phyloP scores from a whole-genome alignment of 345 rosid genomes.

The Toxicodendron radicans region DNA sequence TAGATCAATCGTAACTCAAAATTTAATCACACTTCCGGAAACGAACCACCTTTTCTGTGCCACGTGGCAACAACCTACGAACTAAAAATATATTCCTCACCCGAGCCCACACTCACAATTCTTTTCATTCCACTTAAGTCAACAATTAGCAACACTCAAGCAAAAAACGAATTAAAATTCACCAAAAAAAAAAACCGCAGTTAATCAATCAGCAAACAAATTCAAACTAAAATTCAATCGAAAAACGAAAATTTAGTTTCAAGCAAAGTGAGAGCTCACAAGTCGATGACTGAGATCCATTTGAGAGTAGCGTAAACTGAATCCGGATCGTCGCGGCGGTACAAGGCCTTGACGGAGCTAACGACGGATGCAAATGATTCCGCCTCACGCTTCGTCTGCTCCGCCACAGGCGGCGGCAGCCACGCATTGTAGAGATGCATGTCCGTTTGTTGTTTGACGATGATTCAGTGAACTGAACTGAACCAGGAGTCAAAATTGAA shows the following conservation, averaged over 20 bases:
- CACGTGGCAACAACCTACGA: constrained; percentile 7
- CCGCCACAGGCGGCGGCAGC: constrained; percentile 95
- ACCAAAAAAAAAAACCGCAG: background rate
- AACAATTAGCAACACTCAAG: background rate
- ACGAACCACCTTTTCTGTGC: background rate
- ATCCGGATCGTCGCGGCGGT: constrained; percentile 82
- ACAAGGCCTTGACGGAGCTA: constrained; percentile 53
- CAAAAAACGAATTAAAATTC: background rate
- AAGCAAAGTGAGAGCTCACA: constrained; percentile 46
- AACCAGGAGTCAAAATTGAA: background rate
- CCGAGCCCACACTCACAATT: background rate
- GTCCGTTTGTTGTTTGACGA: background rate
- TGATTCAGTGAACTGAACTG: background rate
- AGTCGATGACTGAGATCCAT: constrained; percentile 89
- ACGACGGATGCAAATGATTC: constrained; percentile 78
- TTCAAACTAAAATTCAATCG: background rate
- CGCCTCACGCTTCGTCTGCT: constrained; percentile 72
- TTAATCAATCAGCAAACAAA: background rate
- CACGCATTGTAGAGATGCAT: constrained; percentile 98
- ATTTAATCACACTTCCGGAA: background rate
- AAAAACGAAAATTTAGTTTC: background rate
- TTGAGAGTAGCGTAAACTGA: constrained; percentile 87
- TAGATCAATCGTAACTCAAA: background rate
- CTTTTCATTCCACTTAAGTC: background rate
- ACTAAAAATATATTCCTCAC: background rate